phyloP scores from a whole-genome alignment of 129 eudicot species.

The Glebionis coronaria region DNA sequence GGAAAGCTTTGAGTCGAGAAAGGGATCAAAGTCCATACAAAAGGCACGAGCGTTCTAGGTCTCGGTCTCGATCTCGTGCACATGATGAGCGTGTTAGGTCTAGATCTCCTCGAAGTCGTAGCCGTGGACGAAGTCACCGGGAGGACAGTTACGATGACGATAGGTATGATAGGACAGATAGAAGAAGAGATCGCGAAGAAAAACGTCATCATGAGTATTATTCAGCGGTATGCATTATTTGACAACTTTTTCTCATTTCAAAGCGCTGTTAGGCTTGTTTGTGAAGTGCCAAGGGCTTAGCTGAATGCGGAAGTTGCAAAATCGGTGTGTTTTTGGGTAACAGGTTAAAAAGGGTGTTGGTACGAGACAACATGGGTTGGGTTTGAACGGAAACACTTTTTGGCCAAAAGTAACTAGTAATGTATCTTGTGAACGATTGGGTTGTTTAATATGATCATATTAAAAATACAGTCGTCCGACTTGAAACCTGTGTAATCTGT shows the following conservation, averaged over 20 bases:
- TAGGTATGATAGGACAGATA: constrained; percentile 65
- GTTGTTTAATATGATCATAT: too few species aligned
- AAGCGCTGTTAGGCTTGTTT: neutral
- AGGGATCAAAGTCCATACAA: constrained; percentile 67
- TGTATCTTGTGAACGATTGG: too few species aligned
- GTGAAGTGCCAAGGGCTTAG: neutral
- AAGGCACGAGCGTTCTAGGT: constrained; percentile 69
- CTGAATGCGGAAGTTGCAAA: neutral
- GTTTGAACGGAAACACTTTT: too few species aligned
- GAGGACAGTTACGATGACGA: constrained; percentile 92
- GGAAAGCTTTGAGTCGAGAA: constrained; percentile 70
- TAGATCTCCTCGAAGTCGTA: constrained; percentile 87
- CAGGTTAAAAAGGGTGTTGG: too few species aligned
- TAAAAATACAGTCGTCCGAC: too few species aligned
- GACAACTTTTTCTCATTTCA: neutral
- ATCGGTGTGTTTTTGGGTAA: too few species aligned
- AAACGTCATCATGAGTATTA: constrained; percentile 62
- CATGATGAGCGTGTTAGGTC: constrained; percentile 74
- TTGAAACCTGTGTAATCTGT: too few species aligned
- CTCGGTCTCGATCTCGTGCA: constrained; percentile 82
- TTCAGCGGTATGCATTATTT: constrained; percentile 47
- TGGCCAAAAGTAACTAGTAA: too few species aligned
- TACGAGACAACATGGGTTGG: too few species aligned
- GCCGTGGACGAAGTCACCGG: constrained; percentile 78
- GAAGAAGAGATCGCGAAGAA: constrained; percentile 76